These are phyloP conservation scores for Osmanthus fragrans DNA, from an alignment of 257 asterid genomes.

Conservation along the genomic window DNA sequence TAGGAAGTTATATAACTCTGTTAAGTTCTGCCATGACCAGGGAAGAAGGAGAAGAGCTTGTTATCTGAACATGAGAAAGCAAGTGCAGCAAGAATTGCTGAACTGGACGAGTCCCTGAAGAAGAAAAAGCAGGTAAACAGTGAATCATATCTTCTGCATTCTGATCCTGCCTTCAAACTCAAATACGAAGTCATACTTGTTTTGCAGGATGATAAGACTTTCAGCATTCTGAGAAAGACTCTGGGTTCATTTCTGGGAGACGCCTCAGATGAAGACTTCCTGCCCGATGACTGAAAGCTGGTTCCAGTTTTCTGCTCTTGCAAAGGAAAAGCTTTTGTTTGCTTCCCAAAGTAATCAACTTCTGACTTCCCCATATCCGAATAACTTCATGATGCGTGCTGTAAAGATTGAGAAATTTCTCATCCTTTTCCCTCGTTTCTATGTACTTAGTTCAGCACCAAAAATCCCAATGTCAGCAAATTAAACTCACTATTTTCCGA, in stretches of 20 bases:
- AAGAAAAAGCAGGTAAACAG: slow-evolving; percentile 78
- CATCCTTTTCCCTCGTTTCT: not conserved
- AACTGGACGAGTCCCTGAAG: slow-evolving; percentile 89
- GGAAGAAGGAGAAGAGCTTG: slow-evolving; percentile 88
- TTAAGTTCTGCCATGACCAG: slow-evolving; percentile 35
- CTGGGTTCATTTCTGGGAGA: slow-evolving; percentile 86
- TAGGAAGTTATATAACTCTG: slow-evolving; percentile 4
- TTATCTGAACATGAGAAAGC: slow-evolving; percentile 74
- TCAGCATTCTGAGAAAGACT: slow-evolving; percentile 78
- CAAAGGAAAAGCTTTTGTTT: not conserved
- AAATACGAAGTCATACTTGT: slow-evolving; percentile 12
- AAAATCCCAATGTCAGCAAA: not conserved
- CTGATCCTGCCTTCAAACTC: slow-evolving; percentile 4
- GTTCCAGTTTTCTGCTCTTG: not conserved
- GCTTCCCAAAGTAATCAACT: slow-evolving; percentile 1
- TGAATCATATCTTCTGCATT: slow-evolving; percentile 15
- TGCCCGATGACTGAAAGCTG: slow-evolving; percentile 52
- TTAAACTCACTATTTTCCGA: not conserved
- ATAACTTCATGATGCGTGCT: not conserved
- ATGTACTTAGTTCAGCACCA: slow-evolving; percentile 1
- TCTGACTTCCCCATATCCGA: not conserved
- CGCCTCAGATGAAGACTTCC: slow-evolving; percentile 95
- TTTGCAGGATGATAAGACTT: slow-evolving; percentile 84
- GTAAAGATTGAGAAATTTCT: slow-evolving; percentile 5
- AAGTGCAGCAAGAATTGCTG: slow-evolving; percentile 59